phyloP scores from a whole-genome alignment of 306 rosid species.

The Cicer bijugum region DNA sequence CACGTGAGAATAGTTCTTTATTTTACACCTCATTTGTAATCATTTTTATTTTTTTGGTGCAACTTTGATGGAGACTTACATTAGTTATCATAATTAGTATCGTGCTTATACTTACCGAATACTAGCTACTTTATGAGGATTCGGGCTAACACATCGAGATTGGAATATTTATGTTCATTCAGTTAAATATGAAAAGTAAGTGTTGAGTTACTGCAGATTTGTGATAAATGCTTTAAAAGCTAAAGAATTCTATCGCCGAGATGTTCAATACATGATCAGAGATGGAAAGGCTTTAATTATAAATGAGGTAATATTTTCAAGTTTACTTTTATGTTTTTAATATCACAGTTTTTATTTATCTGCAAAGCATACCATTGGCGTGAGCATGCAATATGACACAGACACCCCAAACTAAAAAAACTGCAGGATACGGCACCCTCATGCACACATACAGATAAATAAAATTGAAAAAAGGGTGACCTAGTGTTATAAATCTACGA shows the following conservation, averaged over 20 bases:
- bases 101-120: constrained; percentile 19
- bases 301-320: constrained; percentile 71
- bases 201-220: constrained; percentile 70
- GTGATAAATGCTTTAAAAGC: constrained; percentile 96
- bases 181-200: constrained; percentile 25
- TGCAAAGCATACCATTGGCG: background rate
- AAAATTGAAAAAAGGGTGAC: background rate
- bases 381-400: background rate
- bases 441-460: background rate
- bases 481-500: background rate
- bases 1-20: background rate
- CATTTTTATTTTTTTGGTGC: background rate
- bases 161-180: constrained; percentile 23
- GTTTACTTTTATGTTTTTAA: constrained; percentile 37
- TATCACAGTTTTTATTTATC: constrained; percentile 7
- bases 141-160: constrained; percentile 36
- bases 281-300: constrained; percentile 95
- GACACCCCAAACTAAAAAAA: background rate
- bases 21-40: constrained; percentile 33
- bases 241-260: constrained; percentile 88
- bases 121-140: constrained; percentile 23
- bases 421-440: background rate
- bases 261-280: constrained; percentile 91
- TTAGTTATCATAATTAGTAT: constrained; percentile 21
- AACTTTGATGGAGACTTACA: constrained; percentile 20